Percentiles rank a stretch among this genome's conserved stretches.
Evolutionary conservation across 768 basidiomycete species (phyloP).

Genomic region (Mycena olivaceomarginata): DNA sequence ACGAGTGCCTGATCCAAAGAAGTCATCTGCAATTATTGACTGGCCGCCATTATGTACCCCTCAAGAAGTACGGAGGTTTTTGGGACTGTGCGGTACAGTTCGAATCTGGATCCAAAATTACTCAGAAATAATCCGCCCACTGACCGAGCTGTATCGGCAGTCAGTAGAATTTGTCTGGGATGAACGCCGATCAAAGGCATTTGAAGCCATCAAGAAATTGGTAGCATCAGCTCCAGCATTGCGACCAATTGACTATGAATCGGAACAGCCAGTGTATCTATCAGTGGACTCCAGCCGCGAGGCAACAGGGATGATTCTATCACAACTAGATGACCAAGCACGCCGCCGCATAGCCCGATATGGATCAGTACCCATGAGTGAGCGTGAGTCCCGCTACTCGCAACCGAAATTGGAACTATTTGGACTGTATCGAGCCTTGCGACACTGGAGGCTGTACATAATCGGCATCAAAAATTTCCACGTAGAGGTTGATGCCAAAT

Average conservation of each 20-base stretch:
- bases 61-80: slow-evolving; percentile 39
- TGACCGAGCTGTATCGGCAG: slow-evolving; percentile 40
- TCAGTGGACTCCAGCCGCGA: slow-evolving; percentile 56
- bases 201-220: too few species aligned
- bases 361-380: slow-evolving; percentile 57
- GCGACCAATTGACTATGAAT: slow-evolving; percentile 55
- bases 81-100: slow-evolving; percentile 52
- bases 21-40: background rate
- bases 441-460: background rate
- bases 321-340: slow-evolving; percentile 53
- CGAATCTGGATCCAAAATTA: slow-evolving; percentile 48
- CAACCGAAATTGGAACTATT: slow-evolving; percentile 44
- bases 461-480: background rate
- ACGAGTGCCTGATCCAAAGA: background rate
- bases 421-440: background rate
- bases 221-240: slow-evolving; percentile 51
- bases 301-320: slow-evolving; percentile 55
- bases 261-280: slow-evolving; percentile 47
- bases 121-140: slow-evolving; percentile 28
- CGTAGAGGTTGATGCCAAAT: background rate
- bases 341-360: slow-evolving; percentile 48
- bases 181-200: too few species aligned
- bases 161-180: too few species aligned
- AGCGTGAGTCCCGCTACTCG: slow-evolving; percentile 44
- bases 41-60: background rate